A percentile compares a stretch with the other conserved stretches of the same genome.
Conservation (phyloP, 2,329 filamentous ascomycete genomes). For the Colletotrichum kahawae region DNA sequence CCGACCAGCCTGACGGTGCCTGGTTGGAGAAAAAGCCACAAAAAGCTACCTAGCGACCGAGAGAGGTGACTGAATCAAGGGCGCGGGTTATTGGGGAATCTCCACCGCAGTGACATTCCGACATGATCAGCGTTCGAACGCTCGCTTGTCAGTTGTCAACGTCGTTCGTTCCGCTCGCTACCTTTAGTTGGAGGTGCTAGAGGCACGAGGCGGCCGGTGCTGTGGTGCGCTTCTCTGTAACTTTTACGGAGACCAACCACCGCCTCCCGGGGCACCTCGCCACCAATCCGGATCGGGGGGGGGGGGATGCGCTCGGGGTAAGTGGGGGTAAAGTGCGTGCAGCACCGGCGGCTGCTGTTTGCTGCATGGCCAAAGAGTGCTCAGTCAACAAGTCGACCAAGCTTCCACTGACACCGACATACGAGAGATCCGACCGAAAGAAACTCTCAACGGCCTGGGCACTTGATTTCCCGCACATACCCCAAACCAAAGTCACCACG, state of each 20-base stretch:
- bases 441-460: neutral
- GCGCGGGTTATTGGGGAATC: neutral
- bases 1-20: neutral
- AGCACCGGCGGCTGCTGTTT: neutral
- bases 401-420: neutral
- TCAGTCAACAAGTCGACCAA: neutral
- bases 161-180: neutral
- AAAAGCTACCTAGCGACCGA: neutral
- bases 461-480: neutral
- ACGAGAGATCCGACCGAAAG: neutral
- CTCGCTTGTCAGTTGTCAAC: neutral
- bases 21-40: neutral
- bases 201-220: neutral
- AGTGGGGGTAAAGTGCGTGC: neutral
- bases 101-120: neutral
- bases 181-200: neutral
- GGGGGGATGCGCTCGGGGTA: neutral
- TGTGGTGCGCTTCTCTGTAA: neutral
- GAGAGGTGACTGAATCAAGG: neutral
- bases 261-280: neutral
- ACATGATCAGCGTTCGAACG: neutral
- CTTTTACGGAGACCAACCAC: neutral
- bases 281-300: neutral
- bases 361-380: neutral
- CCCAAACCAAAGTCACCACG: neutral